Percentiles rank a stretch among this genome's conserved stretches.
Conservation (phyloP, 176 grass and related monocot genomes). For the Oryza longistaminata region DNA sequence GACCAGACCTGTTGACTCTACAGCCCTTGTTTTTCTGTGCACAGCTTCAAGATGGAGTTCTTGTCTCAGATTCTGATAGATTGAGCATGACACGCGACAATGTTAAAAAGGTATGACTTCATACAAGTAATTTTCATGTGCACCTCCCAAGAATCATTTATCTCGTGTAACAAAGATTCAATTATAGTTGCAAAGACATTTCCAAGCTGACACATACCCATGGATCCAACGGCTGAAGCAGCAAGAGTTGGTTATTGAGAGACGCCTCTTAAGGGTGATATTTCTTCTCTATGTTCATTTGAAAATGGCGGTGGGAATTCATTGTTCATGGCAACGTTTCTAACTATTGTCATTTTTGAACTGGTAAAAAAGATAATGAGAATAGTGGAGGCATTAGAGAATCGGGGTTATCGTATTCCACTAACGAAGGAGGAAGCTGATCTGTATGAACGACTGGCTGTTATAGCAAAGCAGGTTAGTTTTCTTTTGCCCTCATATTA, state of each 20-base stretch:
- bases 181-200: constrained; percentile 83
- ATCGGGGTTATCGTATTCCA: constrained; percentile 67
- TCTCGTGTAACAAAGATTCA: constrained; percentile 12
- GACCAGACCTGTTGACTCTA: neutral
- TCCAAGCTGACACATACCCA: constrained; percentile 81
- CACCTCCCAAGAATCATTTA: constrained; percentile 2
- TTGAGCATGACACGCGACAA: constrained; percentile 82
- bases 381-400: constrained; percentile 90
- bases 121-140: constrained; percentile 9
- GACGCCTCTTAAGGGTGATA: constrained; percentile 86
- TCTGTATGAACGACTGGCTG: constrained; percentile 62
- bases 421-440: constrained; percentile 77
- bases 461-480: constrained; percentile 69
- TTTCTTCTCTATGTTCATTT: constrained; percentile 28
- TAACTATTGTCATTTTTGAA: constrained; percentile 35
- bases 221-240: constrained; percentile 91
- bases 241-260: constrained; percentile 79
- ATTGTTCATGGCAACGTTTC: constrained; percentile 3
- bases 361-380: constrained; percentile 69
- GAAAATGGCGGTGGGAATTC: neutral
- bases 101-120: constrained; percentile 71
- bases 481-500: constrained; percentile 7
- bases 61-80: constrained; percentile 84
- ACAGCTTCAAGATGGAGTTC: constrained; percentile 98
- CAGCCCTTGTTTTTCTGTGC: constrained; percentile 3